These are phyloP conservation scores for slime mould (Dictyostelium discoideum) DNA, from an alignment of 78 protist species.

Conservation along the genomic window DNA sequence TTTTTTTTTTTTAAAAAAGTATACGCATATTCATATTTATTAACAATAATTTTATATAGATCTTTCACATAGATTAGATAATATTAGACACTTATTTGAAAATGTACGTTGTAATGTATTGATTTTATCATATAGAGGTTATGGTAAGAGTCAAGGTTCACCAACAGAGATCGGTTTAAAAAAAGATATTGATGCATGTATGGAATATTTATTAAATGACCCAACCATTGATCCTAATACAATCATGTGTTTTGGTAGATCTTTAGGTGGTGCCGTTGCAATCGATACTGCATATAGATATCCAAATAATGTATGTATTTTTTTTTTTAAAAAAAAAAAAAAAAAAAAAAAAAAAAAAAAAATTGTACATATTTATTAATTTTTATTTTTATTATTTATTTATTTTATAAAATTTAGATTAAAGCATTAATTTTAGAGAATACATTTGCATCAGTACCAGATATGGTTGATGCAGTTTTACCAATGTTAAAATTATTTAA, in stretches of 20 bases:
- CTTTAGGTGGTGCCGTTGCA: conserved; percentile 75
- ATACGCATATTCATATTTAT: background rate
- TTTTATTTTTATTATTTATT: background rate
- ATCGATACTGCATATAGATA: conserved; percentile 48
- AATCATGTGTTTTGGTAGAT: conserved; percentile 58
- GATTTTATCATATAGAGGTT: conserved; percentile 70
- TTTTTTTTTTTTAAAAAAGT: too few species aligned
- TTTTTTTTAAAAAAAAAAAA: background rate
- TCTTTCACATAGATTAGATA: conserved; percentile 62
- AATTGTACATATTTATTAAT: background rate
- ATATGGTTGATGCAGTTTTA: conserved; percentile 73
- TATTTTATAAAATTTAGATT: conserved; percentile 14
- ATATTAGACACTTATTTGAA: conserved; percentile 60
- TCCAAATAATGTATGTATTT: conserved; percentile 25
- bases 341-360: too few species aligned
- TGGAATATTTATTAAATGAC: conserved; percentile 35
- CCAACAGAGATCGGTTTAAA: conserved; percentile 63
- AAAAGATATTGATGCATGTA: conserved; percentile 66
- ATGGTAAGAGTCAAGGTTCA: conserved; percentile 66
- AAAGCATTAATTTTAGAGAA: conserved; percentile 69
- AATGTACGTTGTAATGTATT: conserved; percentile 36
- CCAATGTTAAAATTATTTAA: conserved; percentile 55
- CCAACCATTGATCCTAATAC: conserved; percentile 12
- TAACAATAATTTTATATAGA: background rate
- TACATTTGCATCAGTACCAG: conserved; percentile 72